phyloP scores from a whole-genome alignment of 371 early-diverging fungal species.

The Mucor mucedo region DNA sequence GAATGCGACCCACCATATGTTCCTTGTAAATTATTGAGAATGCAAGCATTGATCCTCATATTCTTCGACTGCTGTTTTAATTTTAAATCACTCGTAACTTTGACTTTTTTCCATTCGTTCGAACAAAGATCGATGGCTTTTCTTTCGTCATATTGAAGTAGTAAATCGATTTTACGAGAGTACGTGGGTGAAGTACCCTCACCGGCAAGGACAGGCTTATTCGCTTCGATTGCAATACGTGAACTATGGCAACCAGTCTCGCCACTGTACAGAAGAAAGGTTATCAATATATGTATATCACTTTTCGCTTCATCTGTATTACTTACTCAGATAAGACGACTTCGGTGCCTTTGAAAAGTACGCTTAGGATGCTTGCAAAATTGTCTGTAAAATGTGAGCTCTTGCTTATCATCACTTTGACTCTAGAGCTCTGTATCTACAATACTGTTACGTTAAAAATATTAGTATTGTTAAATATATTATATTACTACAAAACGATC shows the following conservation, averaged over 20 bases:
- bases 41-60: constrained; percentile 14
- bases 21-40: constrained; percentile 11
- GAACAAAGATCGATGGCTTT: constrained; percentile 9
- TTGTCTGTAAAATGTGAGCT: constrained; percentile 9
- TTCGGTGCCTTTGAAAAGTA: constrained; percentile 4
- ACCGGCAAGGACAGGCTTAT: constrained; percentile 9
- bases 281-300: constrained; percentile 6
- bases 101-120: constrained; percentile 19
- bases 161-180: constrained; percentile 15
- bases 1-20: constrained; percentile 10
- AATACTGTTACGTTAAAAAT: constrained; percentile 13
- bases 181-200: constrained; percentile 8
- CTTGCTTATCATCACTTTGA: constrained; percentile 8
- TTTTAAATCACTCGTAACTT: constrained; percentile 3
- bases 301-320: constrained; percentile 11
- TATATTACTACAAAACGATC: constrained; percentile 16
- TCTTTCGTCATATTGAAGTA: constrained; percentile 8
- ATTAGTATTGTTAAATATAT: constrained; percentile 16
- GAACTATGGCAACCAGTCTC: constrained; percentile 10
- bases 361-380: constrained; percentile 8
- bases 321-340: constrained; percentile 17
- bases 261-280: constrained; percentile 18
- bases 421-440: constrained; percentile 13
- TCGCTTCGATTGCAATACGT: constrained; percentile 10
- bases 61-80: constrained; percentile 23